These are phyloP conservation scores for Fusarium pseudocircinatum DNA, from an alignment of 2,329 filamentous ascomycete genomes.

Conservation along the genomic window DNA sequence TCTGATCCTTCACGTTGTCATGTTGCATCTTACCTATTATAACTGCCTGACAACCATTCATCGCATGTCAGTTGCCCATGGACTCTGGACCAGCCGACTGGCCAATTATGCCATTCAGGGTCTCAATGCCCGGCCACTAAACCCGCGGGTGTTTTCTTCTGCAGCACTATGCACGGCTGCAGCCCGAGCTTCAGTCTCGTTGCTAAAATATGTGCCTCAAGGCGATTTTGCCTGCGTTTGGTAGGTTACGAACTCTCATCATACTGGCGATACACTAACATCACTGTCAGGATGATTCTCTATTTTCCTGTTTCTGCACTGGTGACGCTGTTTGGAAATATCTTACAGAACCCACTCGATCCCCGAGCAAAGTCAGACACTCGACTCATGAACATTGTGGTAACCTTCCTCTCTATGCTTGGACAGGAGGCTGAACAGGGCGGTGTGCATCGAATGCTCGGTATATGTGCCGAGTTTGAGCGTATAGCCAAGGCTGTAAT, in stretches of 20 bases:
- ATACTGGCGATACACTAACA: slow-evolving; percentile 41
- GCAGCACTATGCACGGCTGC: slow-evolving; percentile 93
- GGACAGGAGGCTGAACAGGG: slow-evolving; percentile 90
- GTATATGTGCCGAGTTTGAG: slow-evolving; percentile 95
- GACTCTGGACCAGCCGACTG: slow-evolving; percentile 95
- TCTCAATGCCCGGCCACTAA: slow-evolving; percentile 87
- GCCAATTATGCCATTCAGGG: slow-evolving; percentile 97
- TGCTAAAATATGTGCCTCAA: slow-evolving; percentile 96
- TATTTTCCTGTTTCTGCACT: slow-evolving; percentile 97
- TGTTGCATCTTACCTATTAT: slow-evolving; percentile 96
- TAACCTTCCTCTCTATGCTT: slow-evolving; percentile 89
- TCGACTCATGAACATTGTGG: slow-evolving; percentile 90
- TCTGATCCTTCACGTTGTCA: slow-evolving; percentile 92
- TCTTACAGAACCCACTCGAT: slow-evolving; percentile 93
- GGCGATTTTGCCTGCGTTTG: slow-evolving; percentile 96
- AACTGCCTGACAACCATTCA: slow-evolving; percentile 98
- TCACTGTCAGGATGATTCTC: slow-evolving; percentile 74
- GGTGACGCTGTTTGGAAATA: slow-evolving; percentile 95
- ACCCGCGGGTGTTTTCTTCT: slow-evolving; percentile 93
- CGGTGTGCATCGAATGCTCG: slow-evolving; percentile 92
- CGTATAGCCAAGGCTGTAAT: slow-evolving; percentile 91
- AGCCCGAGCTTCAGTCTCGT: slow-evolving; percentile 88
- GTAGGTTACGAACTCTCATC: slow-evolving; percentile 61
- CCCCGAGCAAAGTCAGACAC: slow-evolving; percentile 87
- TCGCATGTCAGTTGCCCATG: slow-evolving; percentile 97